Base-by-base conservation (phyloP, 2,329 filamentous ascomycete species). In the Fusarium stilboides region DNA sequence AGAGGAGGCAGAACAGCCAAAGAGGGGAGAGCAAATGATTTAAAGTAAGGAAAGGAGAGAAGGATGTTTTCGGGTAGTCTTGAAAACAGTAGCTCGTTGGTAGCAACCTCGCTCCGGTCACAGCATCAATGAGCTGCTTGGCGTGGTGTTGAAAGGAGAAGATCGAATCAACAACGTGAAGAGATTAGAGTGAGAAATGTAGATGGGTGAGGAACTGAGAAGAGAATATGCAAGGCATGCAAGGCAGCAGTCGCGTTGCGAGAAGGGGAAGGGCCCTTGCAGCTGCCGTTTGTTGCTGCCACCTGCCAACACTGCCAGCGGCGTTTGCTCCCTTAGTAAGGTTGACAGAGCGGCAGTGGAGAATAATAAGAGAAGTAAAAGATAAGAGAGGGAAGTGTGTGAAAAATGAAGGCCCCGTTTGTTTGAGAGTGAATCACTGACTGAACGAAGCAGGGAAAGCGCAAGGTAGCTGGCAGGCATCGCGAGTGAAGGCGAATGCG, bases 381-480 rank as follows among this genome's bases (percentile, higher is more conserved):
- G 36, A 19, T n/a, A 9, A 26, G 20, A 19, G 12, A 10, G 15
- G n/a, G 19, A 24, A 7, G 14, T n/a, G 34, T 7, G 13, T n/a
- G 19, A 31, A 1, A 20, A 22, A 6, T n/a, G 3, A 8, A 22
- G 14, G 15, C 20, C 14, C n/a, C 34, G 6, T 19, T 6, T 15
- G n/a, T 22, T 42, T 20, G 33, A 7, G 51, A 42, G 52, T 69
- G 66, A 63, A 55, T 63, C 62, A 70, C 57, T 26, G 44, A 14
- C 33, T 33, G 50, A 37, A 15, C 10, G 31, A 5, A 12, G 26
- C n/a, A 33, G 24, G 33, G 20, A 17, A n/a, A n/a, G n/a, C n/a
- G n/a, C n/a, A n/a, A n/a, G n/a, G n/a, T n/a, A 17, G 9, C 12
- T 42, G 20, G 20, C 40, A 24, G 20, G 20, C n/a, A 17, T 42